Conservation (phyloP, 1,284 basidiomycete species). For the Volvariella volvacea region DNA sequence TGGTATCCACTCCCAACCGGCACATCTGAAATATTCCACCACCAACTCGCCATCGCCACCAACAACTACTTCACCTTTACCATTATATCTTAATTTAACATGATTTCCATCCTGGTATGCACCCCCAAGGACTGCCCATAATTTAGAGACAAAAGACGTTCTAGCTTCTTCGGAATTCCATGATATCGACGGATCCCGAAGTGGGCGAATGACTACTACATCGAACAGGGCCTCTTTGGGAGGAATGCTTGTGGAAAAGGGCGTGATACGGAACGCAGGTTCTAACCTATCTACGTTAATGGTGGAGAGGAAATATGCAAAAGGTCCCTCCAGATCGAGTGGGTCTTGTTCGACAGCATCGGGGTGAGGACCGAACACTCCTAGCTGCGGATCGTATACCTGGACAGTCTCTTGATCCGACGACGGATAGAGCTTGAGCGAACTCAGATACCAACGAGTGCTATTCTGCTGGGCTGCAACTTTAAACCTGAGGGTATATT, state of each 20-base stretch:
- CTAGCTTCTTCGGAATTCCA: conserved; percentile 36
- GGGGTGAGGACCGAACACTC: conserved; percentile 43
- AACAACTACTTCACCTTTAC: conserved; percentile 34
- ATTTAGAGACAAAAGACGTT: conserved; percentile 38
- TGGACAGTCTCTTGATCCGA: conserved; percentile 35
- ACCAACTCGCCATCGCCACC: conserved; percentile 46
- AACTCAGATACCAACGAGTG: conserved; percentile 63
- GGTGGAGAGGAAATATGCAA: conserved; percentile 80
- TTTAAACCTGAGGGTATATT: conserved; percentile 37
- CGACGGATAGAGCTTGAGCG: conserved; percentile 48
- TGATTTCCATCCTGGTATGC: conserved; percentile 77
- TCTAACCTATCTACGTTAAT: conserved; percentile 83
- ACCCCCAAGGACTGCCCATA: conserved; percentile 46
- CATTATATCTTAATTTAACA: conserved; percentile 50
- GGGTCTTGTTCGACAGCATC: conserved; percentile 25
- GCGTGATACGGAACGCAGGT: conserved; percentile 70
- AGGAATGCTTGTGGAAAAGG: conserved; percentile 41
- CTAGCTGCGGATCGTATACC: conserved; percentile 50
- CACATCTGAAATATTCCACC: conserved; percentile 78
- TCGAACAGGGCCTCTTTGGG: conserved; percentile 52
- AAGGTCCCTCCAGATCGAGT: conserved; percentile 66
- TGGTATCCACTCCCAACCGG: conserved; percentile 82
- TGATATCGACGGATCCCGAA: conserved; percentile 49
- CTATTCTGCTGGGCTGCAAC: conserved; percentile 76
- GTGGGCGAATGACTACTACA: conserved; percentile 77